A percentile compares a stretch with the other conserved stretches of the same genome.
These are phyloP conservation scores for Dendrobium nobile DNA, from an alignment of 106 monocot species.

Conservation along the genomic window DNA sequence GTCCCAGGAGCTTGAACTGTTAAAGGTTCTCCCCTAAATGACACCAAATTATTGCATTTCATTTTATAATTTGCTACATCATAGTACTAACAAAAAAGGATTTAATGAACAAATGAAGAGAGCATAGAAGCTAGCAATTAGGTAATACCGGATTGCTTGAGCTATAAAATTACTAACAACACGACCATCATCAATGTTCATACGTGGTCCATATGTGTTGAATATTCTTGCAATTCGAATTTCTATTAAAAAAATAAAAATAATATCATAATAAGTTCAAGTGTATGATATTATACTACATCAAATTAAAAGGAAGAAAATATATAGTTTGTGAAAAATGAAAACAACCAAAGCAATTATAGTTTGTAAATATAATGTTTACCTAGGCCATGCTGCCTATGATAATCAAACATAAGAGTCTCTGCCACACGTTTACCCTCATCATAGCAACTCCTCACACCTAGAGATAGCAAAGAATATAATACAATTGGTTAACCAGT, in stretches of 20 bases:
- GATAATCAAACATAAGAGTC: constrained; percentile 74
- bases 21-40: constrained; percentile 63
- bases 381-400: constrained; percentile 83
- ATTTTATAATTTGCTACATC: not conserved
- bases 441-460: constrained; percentile 80
- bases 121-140: not conserved
- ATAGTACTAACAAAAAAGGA: not conserved
- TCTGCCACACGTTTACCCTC: constrained; percentile 82
- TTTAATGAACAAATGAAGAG: not conserved
- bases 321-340: not conserved
- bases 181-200: constrained; percentile 99
- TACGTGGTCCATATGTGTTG: constrained; percentile 95
- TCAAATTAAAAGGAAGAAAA: not conserved
- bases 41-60: not conserved
- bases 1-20: constrained; percentile 94
- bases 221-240: constrained; percentile 97
- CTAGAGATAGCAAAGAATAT: constrained; percentile 18
- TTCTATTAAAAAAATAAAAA: constrained; percentile 29
- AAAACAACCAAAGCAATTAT: not conserved
- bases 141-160: constrained; percentile 76
- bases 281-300: not conserved
- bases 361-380: not conserved
- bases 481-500: not conserved
- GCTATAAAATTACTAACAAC: constrained; percentile 99
- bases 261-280: not conserved